Conservation (phyloP, 805 yeast genomes). For the Debaryomyces maramus region DNA sequence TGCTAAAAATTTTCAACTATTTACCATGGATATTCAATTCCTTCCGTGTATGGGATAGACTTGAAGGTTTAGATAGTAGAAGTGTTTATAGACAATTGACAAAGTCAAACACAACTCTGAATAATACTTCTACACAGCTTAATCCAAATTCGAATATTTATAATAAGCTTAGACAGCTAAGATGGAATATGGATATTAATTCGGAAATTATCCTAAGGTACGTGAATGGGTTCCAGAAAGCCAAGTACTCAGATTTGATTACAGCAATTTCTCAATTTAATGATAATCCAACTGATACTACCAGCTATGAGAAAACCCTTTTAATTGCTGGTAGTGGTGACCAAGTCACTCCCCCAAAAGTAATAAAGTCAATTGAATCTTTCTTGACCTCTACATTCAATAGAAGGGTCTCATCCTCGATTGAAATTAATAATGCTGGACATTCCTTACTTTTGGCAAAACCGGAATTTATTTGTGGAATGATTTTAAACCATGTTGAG, state of each 20-base stretch:
- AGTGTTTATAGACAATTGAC: constrained; percentile 60
- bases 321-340: constrained; percentile 62
- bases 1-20: constrained; percentile 33
- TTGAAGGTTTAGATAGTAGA: constrained; percentile 58
- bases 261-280: constrained; percentile 36
- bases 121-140: constrained; percentile 4
- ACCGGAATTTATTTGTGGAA: constrained; percentile 65
- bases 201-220: constrained; percentile 56
- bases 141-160: constrained; percentile 25
- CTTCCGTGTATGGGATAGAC: constrained; percentile 59
- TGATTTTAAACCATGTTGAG: constrained; percentile 57
- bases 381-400: constrained; percentile 23
- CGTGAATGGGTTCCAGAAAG: constrained; percentile 48
- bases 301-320: constrained; percentile 45
- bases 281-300: constrained; percentile 30
- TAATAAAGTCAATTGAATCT: constrained; percentile 29
- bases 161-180: constrained; percentile 55
- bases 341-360: constrained; percentile 48
- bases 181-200: constrained; percentile 69
- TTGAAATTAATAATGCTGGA: constrained; percentile 52
- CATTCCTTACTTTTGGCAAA: constrained; percentile 64
- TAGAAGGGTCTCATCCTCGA: constrained; percentile 31
- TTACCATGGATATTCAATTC: constrained; percentile 51
- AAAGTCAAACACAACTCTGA: constrained; percentile 15
- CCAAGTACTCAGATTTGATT: constrained; percentile 45